Percentiles rank a stretch among this genome's conserved stretches.
Evolutionary conservation across 371 early-diverging fungal genomes (phyloP).

Genomic region (Rhizopus arrhizus): DNA sequence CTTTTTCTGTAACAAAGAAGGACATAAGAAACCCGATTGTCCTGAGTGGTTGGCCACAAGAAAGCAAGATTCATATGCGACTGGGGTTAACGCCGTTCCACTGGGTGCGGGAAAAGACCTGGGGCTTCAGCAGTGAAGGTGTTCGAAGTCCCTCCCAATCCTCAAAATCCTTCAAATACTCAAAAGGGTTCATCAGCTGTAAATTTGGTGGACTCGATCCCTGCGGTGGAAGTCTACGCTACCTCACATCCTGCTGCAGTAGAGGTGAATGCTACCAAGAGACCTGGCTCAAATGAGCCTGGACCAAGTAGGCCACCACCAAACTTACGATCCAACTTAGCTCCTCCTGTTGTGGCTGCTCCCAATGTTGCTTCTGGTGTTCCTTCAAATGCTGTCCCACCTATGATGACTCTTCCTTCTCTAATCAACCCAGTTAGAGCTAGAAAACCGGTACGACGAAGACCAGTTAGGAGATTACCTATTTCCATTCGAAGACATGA

Average conservation of each 20-base stretch:
- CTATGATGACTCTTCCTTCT: too few species aligned
- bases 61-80: not conserved
- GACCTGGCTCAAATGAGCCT: not conserved
- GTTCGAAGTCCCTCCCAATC: not conserved
- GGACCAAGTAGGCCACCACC: not conserved
- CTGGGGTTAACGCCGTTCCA: not conserved
- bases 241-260: too few species aligned
- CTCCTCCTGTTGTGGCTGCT: too few species aligned
- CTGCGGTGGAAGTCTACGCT: not conserved
- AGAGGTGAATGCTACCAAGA: conserved; percentile 1
- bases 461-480: too few species aligned
- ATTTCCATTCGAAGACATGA: too few species aligned
- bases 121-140: conserved; percentile 3
- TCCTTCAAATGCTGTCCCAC: too few species aligned
- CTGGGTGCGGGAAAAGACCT: conserved; percentile 15
- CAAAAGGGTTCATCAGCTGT: not conserved
- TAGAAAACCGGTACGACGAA: too few species aligned
- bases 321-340: too few species aligned
- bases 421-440: too few species aligned
- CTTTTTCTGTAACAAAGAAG: conserved; percentile 2
- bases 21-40: not conserved
- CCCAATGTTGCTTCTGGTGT: too few species aligned
- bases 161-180: conserved; percentile 11
- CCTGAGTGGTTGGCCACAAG: not conserved
- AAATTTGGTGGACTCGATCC: not conserved